Evolutionary conservation across 177 flowering plant species (phyloP), one percentile per base, ranked within the genome.

Genomic region (Vitis hybrid): DNA sequence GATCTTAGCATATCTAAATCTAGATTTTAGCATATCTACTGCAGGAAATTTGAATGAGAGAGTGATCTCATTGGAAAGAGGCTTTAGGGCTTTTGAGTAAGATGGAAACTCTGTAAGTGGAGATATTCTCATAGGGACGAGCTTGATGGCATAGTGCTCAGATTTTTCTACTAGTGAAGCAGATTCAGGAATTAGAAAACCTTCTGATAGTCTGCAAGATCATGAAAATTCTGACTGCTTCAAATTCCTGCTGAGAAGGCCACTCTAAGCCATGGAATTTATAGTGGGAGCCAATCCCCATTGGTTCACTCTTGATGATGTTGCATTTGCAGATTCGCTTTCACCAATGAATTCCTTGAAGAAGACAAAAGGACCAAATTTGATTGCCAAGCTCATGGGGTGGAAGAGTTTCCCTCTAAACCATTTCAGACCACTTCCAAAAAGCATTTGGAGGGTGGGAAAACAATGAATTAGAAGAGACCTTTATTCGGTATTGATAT

Each of bases 361-460:
- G 27, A 24, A 24, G 27, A 72, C 71, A 18, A 88, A 80, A 74
- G 73, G 71, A 2, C 83, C 87, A 11, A 88, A 78, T 77, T 70
- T 91, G 80, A 84, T 93, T n/a, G 97, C 97, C 14, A 91, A 85
- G 83, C 90, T 91, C 3, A 90, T 93, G 94, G 98, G 97, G 73
- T 93, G 12, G 97, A 90, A 77, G 90, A 84, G 20, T 14, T 77
- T 30, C 82, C 88, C 6, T 64, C 80, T 55, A 79, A 77, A 71
- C 76, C 77, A 61, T 35, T 59, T 46, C 81, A 71, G 66, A 27
- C 63, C 12, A 17, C 18, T 64, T 60, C 54, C 9, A 60, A 67
- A 46, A 80, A 72, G 50, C 71, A 67, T 24, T 21, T 58, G 11
- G 82, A 73, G 51, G 68, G 20, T 21, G 79, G 76, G 66, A 82